Evolutionary conservation across 352 stramenopile genomes (phyloP), one percentile per base, ranked within the genome.

Genomic region (Phytophthora sansomeana): DNA sequence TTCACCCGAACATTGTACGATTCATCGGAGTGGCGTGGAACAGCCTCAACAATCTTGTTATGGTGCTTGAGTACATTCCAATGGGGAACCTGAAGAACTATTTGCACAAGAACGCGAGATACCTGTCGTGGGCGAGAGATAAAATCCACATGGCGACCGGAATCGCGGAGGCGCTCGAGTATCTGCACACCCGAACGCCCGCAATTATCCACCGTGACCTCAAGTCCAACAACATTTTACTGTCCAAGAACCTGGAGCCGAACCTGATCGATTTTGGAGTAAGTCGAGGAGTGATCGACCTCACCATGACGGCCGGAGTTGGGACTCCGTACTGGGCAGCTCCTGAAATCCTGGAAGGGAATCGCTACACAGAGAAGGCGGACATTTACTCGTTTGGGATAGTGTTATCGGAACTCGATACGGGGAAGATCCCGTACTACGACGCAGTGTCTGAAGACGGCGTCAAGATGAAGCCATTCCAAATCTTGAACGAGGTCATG

Each of bases 221-320:
- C n/a, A 73, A 73, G 53, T 69, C 59, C 4, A 69, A 66, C 68
- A 96, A 96, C 53, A 74, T 96, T 21, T 66, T 96, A 32, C 67
- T 97, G 36, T 87, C 90, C 14, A 75, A 62, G 6, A 52, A 73
- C 14, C 78, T 90, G 0, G 75, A 91, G 29, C 75, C 92, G 5
- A 85, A 90, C 28, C 53, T 97, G 26, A 93, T 83, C 21, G 89
- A 97, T 65, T 96, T 97, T 72, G 91, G 90, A 28, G 66, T 93
- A 63, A 84, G 69, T 30, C 85, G 59, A 3, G 38, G 32, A 6
- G 16, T 50, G 11, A 48, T 60, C 14, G 66, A 74, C 17, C 16
- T 48, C 29, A 69, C 59, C 46, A 53, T 84, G 90, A 72, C 77
- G 78, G 44, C 83, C 0, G 85, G 91, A 21, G 91, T 92, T 8